phyloP scores from a whole-genome alignment of 352 stramenopile genomes.

The Stramenopiles sp. region DNA sequence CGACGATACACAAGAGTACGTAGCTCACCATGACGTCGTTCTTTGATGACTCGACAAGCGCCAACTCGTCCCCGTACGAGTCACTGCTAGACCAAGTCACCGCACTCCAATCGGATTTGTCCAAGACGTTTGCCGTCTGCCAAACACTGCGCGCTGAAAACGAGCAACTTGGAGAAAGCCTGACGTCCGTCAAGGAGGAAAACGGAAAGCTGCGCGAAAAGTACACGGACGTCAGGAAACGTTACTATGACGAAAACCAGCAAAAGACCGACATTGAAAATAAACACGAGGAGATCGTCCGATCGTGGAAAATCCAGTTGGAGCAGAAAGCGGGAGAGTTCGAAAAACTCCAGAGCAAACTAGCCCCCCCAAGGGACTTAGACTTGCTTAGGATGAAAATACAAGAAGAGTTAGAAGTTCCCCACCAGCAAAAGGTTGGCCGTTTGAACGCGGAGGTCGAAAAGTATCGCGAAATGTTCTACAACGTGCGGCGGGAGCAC shows the following conservation, averaged over 20 bases:
- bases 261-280: conserved; percentile 45
- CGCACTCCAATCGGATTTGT: conserved; percentile 50
- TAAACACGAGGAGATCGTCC: conserved; percentile 50
- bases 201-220: conserved; percentile 36
- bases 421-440: conserved; percentile 36
- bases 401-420: conserved; percentile 49
- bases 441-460: conserved; percentile 33
- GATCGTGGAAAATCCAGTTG: conserved; percentile 55
- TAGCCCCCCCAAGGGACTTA: conserved; percentile 47
- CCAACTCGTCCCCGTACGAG: too few relatives aligned
- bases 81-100: conserved; percentile 50
- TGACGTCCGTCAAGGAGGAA: conserved; percentile 34
- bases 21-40: too few relatives aligned
- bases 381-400: conserved; percentile 53
- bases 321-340: conserved; percentile 52
- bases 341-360: conserved; percentile 50
- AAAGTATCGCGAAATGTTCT: conserved; percentile 39
- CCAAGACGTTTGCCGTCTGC: conserved; percentile 51
- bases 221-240: too few relatives aligned
- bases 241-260: conserved; percentile 24
- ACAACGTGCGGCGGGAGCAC: conserved; percentile 41
- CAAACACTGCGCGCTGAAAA: conserved; percentile 49
- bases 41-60: too few relatives aligned
- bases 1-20: too few relatives aligned
- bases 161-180: too few relatives aligned